Base-by-base conservation (phyloP, 352 stramenopile species). In the Phytopythium helicoides region DNA sequence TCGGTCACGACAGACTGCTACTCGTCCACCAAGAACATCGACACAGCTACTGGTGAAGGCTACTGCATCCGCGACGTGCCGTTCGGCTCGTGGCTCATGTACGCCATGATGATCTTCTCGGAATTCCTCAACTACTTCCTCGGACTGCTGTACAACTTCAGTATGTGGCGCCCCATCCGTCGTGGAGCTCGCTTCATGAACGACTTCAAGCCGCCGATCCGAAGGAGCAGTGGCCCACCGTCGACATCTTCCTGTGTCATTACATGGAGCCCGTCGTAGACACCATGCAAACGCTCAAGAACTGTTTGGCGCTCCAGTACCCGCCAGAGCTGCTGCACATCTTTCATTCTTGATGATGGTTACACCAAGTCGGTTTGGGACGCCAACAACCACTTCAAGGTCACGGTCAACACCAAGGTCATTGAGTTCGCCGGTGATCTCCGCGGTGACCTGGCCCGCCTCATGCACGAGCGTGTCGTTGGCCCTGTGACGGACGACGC, bases 281-380 rank as follows among this genome's bases (percentile, higher is more conserved):
- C 39, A 85, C 65, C 6, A 94, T 94, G 67, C 58, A 81, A 54
- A 96, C 87, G 46, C 61, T 95, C 19, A 90, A 92, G 74, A 94
- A 94, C 58, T 92, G 75, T 73, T 52, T 95, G 5, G 72, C 80
- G 14, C 79, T 96, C 62, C 80, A 96, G 58, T 96, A 96, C 69
- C 87, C 87, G 19, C 84, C 82, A 0, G 80, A 96, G 60, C 63
- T 95, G 12, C 41, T 94, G 14, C 83, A 93, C 66, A 89, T 95
- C 46, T 94, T n/a, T 79, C 51, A 84, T 96, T 47, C 74, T 89
- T 11, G 87, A 96, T 71, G 87, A 96, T 74, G 87, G 87, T 61
- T 95, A 95, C 73, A 92, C 80, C 53, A 91, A 92, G 69, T 94
- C 84, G 21, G 79, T 92, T 1, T 95, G 86, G 84, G 86, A 94